Conservation (phyloP, 495 filamentous ascomycete species). For the Daldinia loculata region DNA sequence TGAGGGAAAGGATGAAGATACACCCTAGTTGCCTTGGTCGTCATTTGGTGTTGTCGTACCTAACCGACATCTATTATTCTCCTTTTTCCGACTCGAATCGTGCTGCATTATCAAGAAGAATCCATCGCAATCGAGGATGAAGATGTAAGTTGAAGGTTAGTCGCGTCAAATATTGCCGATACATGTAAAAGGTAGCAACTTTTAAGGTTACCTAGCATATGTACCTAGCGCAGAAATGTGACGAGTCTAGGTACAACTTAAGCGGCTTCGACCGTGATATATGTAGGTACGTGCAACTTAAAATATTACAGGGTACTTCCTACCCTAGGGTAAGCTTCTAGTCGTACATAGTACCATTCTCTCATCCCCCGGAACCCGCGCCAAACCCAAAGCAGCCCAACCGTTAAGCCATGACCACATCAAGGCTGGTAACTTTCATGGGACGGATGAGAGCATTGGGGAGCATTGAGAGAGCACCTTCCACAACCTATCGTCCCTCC, state of each 20-base stretch:
- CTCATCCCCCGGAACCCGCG: conserved; percentile 10
- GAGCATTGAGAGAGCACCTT: conserved; percentile 13
- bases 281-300: not conserved
- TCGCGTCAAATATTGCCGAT: not conserved
- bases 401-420: conserved; percentile 30
- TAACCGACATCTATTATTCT: conserved; percentile 1
- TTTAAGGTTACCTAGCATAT: not conserved
- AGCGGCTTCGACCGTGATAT: conserved; percentile 18
- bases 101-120: not conserved
- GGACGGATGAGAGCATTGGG: not conserved
- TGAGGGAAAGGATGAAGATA: conserved; percentile 14
- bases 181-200: not conserved
- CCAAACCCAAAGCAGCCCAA: conserved; percentile 32
- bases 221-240: not conserved
- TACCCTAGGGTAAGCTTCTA: conserved; percentile 18
- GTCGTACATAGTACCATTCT: not conserved
- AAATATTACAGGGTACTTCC: conserved; percentile 13
- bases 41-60: conserved; percentile 18
- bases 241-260: not conserved
- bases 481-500: conserved; percentile 19
- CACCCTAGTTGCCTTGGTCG: conserved; percentile 6
- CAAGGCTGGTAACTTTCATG: conserved; percentile 6
- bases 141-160: conserved; percentile 15
- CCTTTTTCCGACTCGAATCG: not conserved
- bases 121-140: conserved; percentile 3